Evolutionary conservation across 108 stramenopile genomes (phyloP), one percentile per base, ranked within the genome.

Genomic region (Schizochytrium sp.): DNA sequence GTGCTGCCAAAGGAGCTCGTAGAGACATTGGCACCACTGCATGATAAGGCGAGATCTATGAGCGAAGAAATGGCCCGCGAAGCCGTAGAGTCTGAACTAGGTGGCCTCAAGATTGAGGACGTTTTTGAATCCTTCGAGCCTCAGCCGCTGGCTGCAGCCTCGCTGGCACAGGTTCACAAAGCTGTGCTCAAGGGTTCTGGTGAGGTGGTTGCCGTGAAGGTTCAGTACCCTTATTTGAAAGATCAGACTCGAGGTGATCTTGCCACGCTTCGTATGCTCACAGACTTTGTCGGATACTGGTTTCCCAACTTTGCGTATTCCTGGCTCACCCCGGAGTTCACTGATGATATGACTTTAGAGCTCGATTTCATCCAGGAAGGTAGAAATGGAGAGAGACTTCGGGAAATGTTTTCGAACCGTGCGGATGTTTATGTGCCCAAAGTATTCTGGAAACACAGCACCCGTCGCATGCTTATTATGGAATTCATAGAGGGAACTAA

Each of bases 291-390:
- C 17, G 61, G 88, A 13, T n/a, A 42, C 44, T 15, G 88, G 17
- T 93, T 90, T 45, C 91, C 91, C 8, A 90, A 91, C 19, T 91
- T 90, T 45, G 88, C 91, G 49, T 91, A 91, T 56, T 61, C 87
- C n/a, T 93, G 93, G 91, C 19, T 87, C 15, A 64, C 88, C 57
- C 92, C 92, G 3, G 91, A 91, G 53, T 89, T 92, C 50, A 91
- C 90, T 57, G 89, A 93, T 45, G 56, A 56, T 56, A 76, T 93
- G 90, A 15, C 28, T 42, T 58, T 90, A 40, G 92, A 93, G 83
- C 92, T 93, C 83, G 91, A 93, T 64, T 93, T 93, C 28, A 40
- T 88, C 28, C 92, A 93, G 91, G 92, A 92, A 53, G 92, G 90
- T 3, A 59, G 72, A 13, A 92, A 92, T 50, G 72, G 57, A 40